Evolutionary conservation across 139 green algal genomes (phyloP), one percentile per base, ranked within the genome.

Genomic region (Penium margaritaceum): DNA sequence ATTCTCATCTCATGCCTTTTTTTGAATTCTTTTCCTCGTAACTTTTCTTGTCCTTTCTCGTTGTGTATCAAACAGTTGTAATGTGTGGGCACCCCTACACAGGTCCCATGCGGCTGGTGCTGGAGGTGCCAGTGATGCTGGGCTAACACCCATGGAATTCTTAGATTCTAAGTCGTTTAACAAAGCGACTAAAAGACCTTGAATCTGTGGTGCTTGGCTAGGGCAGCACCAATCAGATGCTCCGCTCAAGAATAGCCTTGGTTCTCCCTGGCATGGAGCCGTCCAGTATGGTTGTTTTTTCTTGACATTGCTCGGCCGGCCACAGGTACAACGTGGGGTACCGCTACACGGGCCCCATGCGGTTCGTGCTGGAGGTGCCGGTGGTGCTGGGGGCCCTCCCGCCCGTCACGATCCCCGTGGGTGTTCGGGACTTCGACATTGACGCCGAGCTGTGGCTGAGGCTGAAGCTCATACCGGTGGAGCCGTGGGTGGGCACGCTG

Each of bases 401-500:
- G 30, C 47, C 51, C 5, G 29, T 76, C 4, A 24, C 58, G 27
- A 60, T 60, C 51, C 66, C 66, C 6, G 70, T 77, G 21, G 70
- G 70, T 15, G 70, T 77, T 30, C 55, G 70, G 32, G 90, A 96
- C 78, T 81, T 97, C 51, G 92, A 97, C 84, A 78, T 97, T 41
- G 89, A 97, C 67, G 93, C 87, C 73, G 78, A 86, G 68, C 66
- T 97, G 78, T 97, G 92, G 92, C 68, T 97, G 54, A 97, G 96
- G 81, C 63, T 96, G n/a, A 77, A 90, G 5, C 87, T 97, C 41
- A 91, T 92, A 24, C 92, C 92, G 47, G 89, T 96, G 86, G 87
- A 84, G 70, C 92, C 92, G 34, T 97, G 88, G 80, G 83, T 97
- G 37, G 92, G 92, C 60, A 91, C 90, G 34, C 79, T 96, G 44